A percentile compares a stretch with the other conserved stretches of the same genome.
Conservation (phyloP, 1,139 yeast species). For the Geotrichum bryndzae region DNA sequence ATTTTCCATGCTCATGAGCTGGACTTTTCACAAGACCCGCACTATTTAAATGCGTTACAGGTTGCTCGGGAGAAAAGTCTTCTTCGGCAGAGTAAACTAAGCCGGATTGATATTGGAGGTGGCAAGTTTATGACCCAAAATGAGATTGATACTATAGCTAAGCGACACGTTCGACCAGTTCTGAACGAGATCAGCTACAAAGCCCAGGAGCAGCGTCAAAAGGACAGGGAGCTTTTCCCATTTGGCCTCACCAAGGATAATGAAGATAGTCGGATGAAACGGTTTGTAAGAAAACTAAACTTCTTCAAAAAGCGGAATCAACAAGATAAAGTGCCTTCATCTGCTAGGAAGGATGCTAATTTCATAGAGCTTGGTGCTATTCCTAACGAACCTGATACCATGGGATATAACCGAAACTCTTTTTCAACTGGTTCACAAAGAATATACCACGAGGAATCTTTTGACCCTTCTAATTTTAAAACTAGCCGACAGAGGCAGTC, state of each 20-base stretch:
- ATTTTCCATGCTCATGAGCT: not conserved
- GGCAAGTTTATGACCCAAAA: conserved; percentile 71
- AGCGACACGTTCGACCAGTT: conserved; percentile 75
- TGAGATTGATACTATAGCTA: conserved; percentile 79
- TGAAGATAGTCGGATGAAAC: not conserved
- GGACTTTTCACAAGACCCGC: conserved; percentile 28
- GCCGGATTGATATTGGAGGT: conserved; percentile 77
- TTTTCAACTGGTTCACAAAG: not conserved
- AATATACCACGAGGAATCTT: not conserved
- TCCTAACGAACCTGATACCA: not conserved
- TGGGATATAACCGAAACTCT: not conserved
- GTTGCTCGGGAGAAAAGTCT: conserved; percentile 56
- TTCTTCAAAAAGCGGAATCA: not conserved
- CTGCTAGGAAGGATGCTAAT: not conserved
- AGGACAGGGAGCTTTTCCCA: conserved; percentile 47
- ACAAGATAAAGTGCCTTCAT: not conserved
- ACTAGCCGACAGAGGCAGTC: not conserved
- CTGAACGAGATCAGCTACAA: conserved; percentile 64
- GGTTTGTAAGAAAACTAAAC: not conserved
- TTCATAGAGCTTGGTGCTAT: not conserved
- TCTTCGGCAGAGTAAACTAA: conserved; percentile 27
- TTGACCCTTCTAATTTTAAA: not conserved
- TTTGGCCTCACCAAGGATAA: not conserved
- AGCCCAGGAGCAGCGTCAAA: conserved; percentile 64
- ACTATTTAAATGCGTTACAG: conserved; percentile 42